These are phyloP conservation scores for Pisolithus microcarpus DNA, from an alignment of 768 basidiomycete species.

Conservation along the genomic window DNA sequence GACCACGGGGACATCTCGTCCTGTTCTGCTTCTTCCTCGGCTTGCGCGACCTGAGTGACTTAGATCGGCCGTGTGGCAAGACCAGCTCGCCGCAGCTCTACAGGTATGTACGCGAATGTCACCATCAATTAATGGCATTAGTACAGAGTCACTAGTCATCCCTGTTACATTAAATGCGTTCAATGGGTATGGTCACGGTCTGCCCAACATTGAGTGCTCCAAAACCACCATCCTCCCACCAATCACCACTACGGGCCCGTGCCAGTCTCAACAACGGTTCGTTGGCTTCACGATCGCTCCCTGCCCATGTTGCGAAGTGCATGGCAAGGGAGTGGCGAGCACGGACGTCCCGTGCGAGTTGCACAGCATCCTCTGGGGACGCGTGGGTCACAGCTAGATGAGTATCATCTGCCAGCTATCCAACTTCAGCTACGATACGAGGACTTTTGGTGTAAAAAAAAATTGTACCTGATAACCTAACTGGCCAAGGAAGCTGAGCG, in stretches of 20 bases:
- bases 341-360: conserved; percentile 31
- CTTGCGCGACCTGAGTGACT: conserved; percentile 7
- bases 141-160: neutral
- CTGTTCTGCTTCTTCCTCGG: neutral
- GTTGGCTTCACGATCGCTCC: conserved; percentile 33
- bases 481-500: conserved; percentile 31
- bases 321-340: conserved; percentile 33
- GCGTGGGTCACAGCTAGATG: conserved; percentile 33
- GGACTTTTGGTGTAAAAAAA: neutral
- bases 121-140: neutral
- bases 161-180: neutral
- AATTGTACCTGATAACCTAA: conserved; percentile 31
- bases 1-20: conserved; percentile 24
- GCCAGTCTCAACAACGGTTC: conserved; percentile 31
- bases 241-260: conserved; percentile 18
- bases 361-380: conserved; percentile 34
- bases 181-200: conserved; percentile 7
- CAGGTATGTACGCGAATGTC: too few species aligned
- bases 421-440: neutral
- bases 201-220: conserved; percentile 31
- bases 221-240: conserved; percentile 28
- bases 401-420: conserved; percentile 21
- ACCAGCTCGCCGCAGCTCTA: too few species aligned
- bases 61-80: neutral
- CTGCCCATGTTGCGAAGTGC: conserved; percentile 41